Evolutionary conservation across 1,139 yeast genomes (phyloP), one percentile per base, ranked within the genome.

Genomic region (Pichia sp.): DNA sequence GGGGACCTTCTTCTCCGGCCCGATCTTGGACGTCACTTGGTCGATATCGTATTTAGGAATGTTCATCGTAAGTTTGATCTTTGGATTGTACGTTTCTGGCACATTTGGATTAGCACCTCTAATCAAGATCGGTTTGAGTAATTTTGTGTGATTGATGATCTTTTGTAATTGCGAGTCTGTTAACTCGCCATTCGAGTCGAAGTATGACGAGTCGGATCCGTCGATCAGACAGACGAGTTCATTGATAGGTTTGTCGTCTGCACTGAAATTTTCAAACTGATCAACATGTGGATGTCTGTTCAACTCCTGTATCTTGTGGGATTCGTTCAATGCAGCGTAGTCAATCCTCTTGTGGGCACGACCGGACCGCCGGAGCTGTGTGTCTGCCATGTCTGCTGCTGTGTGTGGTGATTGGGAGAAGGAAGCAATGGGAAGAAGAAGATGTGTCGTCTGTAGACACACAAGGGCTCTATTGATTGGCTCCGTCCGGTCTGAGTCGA

Each of bases 251-350:
- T 33, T 12, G 6, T 21, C 22, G 2, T 34, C 59, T 38, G 56
- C 57, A n/a, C 44, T 38, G 44, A 61, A 65, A 28, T 45, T 39
- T 15, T 63, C 54, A 49, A 79, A 73, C 19, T 59, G 50, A 10
- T 62, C 65, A 11, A 80, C 76, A 62, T 85, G 90, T 5, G 88
- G 87, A 61, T 85, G 91, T 36, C 70, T 66, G 42, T 79, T 69
- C 52, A 79, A 73, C 50, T 78, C 77, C 28, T 81, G 74, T n/a
- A 81, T 73, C 7, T 75, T 70, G 34, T 83, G 86, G 1, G 96
- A 96, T 44, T 81, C 85, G 60, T 90, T 79, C 56, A 90, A 67
- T 0, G 96, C 95, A 10, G 80, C 82, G 61, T 90, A 90, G 62
- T 90, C 96, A 38, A 89, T 76, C 37, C 59, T 58, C 43, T 31